phyloP scores from a whole-genome alignment of 306 rosid species.

The Dryas drummondii region DNA sequence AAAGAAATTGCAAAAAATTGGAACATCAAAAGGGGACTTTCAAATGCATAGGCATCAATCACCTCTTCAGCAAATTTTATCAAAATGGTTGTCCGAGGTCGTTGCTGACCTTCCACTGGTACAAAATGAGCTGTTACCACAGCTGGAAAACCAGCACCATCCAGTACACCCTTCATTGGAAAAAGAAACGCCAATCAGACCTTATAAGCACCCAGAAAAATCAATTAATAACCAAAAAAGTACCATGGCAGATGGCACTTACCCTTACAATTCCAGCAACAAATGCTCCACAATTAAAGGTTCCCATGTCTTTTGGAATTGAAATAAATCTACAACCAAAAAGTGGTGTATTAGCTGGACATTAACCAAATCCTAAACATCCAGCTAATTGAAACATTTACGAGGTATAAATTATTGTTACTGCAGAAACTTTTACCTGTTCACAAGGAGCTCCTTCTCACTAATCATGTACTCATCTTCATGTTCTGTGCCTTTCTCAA shows the following conservation, averaged over 20 bases:
- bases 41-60: slow-evolving; percentile 15
- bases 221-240: slow-evolving; percentile 10
- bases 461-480: slow-evolving; percentile 99
- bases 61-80: slow-evolving; percentile 95
- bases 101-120: slow-evolving; percentile 96
- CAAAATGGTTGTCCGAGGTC: slow-evolving; percentile 94
- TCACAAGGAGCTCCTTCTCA: slow-evolving; percentile 96
- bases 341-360: slow-evolving; percentile 26
- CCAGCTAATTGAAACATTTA: slow-evolving; percentile 2
- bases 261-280: slow-evolving; percentile 98
- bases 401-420: not conserved
- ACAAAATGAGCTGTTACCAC: slow-evolving; percentile 99
- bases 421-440: slow-evolving; percentile 51
- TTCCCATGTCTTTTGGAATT: slow-evolving; percentile 98
- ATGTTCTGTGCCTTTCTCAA: slow-evolving; percentile 98
- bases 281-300: slow-evolving; percentile 95
- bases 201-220: slow-evolving; percentile 22
- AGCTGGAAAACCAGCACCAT: slow-evolving; percentile 94
- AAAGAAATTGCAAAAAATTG: not conserved
- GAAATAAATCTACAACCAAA: slow-evolving; percentile 74
- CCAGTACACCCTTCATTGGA: slow-evolving; percentile 78
- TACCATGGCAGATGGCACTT: slow-evolving; percentile 33
- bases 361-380: slow-evolving; percentile 8
- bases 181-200: slow-evolving; percentile 28
- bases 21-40: not conserved